Base-by-base conservation (phyloP, 2,329 filamentous ascomycete genomes). In the Aureobasidium namibiae region DNA sequence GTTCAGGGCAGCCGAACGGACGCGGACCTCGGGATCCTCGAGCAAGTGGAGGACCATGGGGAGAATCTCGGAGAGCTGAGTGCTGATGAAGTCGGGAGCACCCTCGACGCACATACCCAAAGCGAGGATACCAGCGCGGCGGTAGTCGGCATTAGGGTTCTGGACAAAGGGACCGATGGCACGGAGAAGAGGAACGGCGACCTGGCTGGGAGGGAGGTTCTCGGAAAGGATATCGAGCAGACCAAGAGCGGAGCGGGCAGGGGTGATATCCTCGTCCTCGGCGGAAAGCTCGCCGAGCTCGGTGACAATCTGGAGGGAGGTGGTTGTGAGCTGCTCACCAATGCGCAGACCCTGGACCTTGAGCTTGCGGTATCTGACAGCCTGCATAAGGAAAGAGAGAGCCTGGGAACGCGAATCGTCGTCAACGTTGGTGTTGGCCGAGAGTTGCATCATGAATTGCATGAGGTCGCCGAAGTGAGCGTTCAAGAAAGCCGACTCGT, bases 31-130 rank as follows among this genome's bases (percentile, higher is more conserved):
- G n/a, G 83, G 79, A 70, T 99, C 94, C 70, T 90, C 82, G 39
- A 99, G 83, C 9, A 97, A 82, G 68, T 84, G 85, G 60, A 96
- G 80, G 61, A 97, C 85, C 66, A 89, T 81, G 50, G 94, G 94
- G 72, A 97, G 84, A 65, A 97, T 88, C 65, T 87, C 83, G 68
- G 87, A 82, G 63, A 97, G 83, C 75, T 99, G 94, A 21, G 92
- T 96, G 64, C 90, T 90, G 69, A 97, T 91, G 75, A 97, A 99
- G 73, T 99, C 94, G 16, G 94, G 94, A 31, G 94, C 92, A 67
- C 94, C 94, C 78, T 97, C 94, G 56, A 96, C 92, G 67, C 90
- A 92, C 78, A 92, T 95, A 61, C 92, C 92, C 5, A 99, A 82
- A 50, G 92, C 88, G 63, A 97, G 81, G 70, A 97, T 94, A 74